Conservation (phyloP, 1,139 yeast genomes). For the Blastobotrys serpentis region DNA sequence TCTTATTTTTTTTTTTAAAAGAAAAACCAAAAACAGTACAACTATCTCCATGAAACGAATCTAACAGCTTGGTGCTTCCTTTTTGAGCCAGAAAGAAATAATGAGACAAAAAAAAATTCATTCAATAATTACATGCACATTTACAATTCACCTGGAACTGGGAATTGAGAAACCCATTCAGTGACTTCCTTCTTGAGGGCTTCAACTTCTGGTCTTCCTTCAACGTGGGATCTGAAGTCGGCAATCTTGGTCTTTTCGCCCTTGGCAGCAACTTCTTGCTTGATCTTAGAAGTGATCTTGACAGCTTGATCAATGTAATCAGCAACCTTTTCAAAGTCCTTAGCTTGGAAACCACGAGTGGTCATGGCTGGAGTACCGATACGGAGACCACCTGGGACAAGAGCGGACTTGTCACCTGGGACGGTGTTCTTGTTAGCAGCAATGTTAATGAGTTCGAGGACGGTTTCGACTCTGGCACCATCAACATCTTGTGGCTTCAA, state of each 20-base stretch:
- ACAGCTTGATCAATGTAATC: slow-evolving; percentile 82
- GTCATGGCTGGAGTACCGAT: slow-evolving; percentile 99
- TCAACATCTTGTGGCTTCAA: slow-evolving; percentile 88
- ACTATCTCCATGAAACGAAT: too few relatives aligned
- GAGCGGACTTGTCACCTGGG: slow-evolving; percentile 97
- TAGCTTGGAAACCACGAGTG: slow-evolving; percentile 90
- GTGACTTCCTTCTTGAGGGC: slow-evolving; percentile 75
- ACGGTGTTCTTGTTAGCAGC: slow-evolving; percentile 96
- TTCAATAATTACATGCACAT: slow-evolving; percentile 1
- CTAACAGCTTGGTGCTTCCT: too few relatives aligned
- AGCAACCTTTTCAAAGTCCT: slow-evolving; percentile 81
- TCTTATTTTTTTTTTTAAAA: too few relatives aligned
- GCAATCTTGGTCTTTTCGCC: slow-evolving; percentile 85
- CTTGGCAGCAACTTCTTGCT: slow-evolving; percentile 66
- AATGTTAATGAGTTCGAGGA: slow-evolving; percentile 91
- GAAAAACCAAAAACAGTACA: too few relatives aligned
- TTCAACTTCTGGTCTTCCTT: slow-evolving; percentile 65
- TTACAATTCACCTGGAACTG: slow-evolving; percentile 58
- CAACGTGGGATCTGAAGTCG: slow-evolving; percentile 82
- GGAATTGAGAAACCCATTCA: slow-evolving; percentile 91
- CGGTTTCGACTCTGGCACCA: slow-evolving; percentile 96
- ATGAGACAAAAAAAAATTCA: background rate
- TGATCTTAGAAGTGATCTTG: slow-evolving; percentile 71
- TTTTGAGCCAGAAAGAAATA: too few relatives aligned
- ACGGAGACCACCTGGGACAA: slow-evolving; percentile 97